A percentile compares a stretch with the other conserved stretches of the same genome.
Evolutionary conservation across 306 rosid genomes (phyloP).

Genomic region (Vigna hirtella): DNA sequence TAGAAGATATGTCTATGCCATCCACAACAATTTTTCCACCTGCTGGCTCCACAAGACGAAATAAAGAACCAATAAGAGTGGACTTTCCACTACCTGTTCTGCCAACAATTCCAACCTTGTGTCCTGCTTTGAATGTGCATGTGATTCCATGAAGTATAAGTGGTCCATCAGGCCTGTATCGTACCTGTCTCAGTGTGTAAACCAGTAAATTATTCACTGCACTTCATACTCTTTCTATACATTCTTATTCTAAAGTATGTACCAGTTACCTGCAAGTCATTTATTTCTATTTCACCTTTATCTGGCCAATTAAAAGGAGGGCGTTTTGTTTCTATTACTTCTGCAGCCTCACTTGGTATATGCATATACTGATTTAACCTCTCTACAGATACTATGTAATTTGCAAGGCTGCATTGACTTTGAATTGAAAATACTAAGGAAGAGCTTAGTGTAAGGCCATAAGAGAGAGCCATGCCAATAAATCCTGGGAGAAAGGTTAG

Average conservation of each 20-base stretch:
- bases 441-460: slow-evolving; percentile 80
- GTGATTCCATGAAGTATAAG: slow-evolving; percentile 80
- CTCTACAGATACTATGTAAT: slow-evolving; percentile 77
- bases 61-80: slow-evolving; percentile 70
- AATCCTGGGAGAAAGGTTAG: slow-evolving; percentile 55
- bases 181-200: slow-evolving; percentile 52
- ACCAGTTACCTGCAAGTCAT: slow-evolving; percentile 60
- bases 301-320: slow-evolving; percentile 76
- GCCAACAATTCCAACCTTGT: slow-evolving; percentile 82
- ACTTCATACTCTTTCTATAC: neutral
- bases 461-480: slow-evolving; percentile 85
- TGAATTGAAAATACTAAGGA: slow-evolving; percentile 65
- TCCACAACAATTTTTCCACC: slow-evolving; percentile 69
- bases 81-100: slow-evolving; percentile 87
- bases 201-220: neutral
- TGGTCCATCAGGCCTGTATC: slow-evolving; percentile 69
- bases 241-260: neutral
- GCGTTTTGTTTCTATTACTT: slow-evolving; percentile 62
- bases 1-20: slow-evolving; percentile 69
- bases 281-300: slow-evolving; percentile 73
- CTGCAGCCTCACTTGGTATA: slow-evolving; percentile 76
- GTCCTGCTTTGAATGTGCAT: slow-evolving; percentile 78
- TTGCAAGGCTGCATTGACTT: slow-evolving; percentile 69
- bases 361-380: slow-evolving; percentile 79
- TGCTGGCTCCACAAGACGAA: slow-evolving; percentile 79